These are phyloP conservation scores for Corymbia citriodora DNA, from an alignment of 441 rosid genomes.

Conservation along the genomic window DNA sequence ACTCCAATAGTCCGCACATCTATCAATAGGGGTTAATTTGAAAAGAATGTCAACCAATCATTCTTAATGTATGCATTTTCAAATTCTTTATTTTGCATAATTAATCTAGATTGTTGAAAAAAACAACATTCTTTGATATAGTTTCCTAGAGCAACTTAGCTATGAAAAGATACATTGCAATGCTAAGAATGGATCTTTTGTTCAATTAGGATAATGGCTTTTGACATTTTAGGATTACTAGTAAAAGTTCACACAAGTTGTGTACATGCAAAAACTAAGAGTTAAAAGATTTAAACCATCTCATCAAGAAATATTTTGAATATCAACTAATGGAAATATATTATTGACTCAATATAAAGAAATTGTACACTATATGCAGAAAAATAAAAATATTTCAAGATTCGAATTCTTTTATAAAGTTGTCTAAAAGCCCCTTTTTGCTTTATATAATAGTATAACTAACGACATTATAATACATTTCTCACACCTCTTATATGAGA, in stretches of 20 bases:
- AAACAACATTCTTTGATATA: not conserved
- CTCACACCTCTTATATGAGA: not conserved
- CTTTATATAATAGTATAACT: too few species aligned
- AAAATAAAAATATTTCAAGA: too few species aligned
- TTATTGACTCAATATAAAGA: not conserved
- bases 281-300: not conserved
- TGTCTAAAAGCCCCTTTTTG: not conserved
- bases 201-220: not conserved
- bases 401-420: too few species aligned
- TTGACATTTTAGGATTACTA: not conserved
- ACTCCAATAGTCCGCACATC: too few species aligned
- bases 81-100: not conserved
- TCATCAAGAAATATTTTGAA: not conserved
- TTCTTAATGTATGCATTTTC: not conserved
- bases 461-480: not conserved
- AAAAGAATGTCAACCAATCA: not conserved
- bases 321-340: not conserved
- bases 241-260: not conserved
- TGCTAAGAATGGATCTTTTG: not conserved
- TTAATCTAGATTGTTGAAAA: not conserved
- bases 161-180: not conserved
- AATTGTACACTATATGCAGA: not conserved
- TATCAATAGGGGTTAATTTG: not conserved
- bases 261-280: not conserved
- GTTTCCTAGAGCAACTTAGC: not conserved